Percentiles rank a stretch among this genome's conserved stretches.
These are phyloP conservation scores for Arabidopsis hybrid DNA, from an alignment of 441 rosid genomes.

Conservation along the genomic window DNA sequence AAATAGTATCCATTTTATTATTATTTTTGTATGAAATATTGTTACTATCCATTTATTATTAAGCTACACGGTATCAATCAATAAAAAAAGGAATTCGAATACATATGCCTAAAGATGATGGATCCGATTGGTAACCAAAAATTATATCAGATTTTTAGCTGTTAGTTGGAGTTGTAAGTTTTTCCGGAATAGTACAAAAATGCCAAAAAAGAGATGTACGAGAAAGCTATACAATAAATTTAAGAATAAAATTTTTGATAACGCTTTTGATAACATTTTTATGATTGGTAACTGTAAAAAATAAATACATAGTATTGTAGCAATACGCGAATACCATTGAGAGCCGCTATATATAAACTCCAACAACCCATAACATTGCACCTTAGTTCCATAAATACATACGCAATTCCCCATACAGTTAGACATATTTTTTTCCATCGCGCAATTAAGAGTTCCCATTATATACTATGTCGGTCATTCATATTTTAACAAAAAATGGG, in stretches of 20 bases:
- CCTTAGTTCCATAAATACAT: slow-evolving; percentile 25
- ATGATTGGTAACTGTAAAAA: too few species aligned
- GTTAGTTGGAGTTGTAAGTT: too few species aligned
- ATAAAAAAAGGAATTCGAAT: not conserved
- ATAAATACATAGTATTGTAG: too few species aligned
- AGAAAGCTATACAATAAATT: too few species aligned
- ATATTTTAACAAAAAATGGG: not conserved
- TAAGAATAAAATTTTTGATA: too few species aligned
- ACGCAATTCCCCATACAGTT: slow-evolving; percentile 27
- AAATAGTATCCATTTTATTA: not conserved
- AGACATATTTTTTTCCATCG: slow-evolving; percentile 28
- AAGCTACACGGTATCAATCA: not conserved
- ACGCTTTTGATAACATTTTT: too few species aligned
- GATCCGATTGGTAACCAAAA: too few species aligned
- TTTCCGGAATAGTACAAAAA: too few species aligned
- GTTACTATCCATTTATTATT: not conserved
- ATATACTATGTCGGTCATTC: slow-evolving; percentile 38
- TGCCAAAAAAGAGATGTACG: too few species aligned
- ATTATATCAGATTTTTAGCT: too few species aligned
- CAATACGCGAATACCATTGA: too few species aligned
- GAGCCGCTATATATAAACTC: not conserved
- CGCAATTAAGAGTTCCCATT: slow-evolving; percentile 9
- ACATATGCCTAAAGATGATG: not conserved
- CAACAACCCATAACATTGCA: slow-evolving; percentile 25
- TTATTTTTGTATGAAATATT: too few species aligned